A percentile compares a stretch with the other conserved stretches of the same genome.
phyloP scores from a whole-genome alignment of 148 eudicot species.

The Spergularia marina region DNA sequence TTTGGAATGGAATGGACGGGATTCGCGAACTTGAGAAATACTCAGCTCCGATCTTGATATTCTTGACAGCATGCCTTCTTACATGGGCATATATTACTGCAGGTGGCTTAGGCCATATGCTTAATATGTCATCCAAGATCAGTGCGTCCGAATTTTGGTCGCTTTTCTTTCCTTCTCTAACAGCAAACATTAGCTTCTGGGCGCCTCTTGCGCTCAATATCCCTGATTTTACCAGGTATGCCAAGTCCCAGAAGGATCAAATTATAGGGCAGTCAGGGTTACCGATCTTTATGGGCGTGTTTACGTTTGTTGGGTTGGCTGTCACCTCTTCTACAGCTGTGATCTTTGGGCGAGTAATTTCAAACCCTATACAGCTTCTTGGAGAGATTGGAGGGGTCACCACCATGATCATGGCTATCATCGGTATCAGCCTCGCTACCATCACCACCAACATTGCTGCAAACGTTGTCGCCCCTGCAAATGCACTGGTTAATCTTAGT shows the following conservation, averaged over 20 bases:
- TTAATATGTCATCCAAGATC: slow-evolving; percentile 60
- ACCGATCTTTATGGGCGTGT: slow-evolving; percentile 83
- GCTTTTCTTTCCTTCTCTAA: slow-evolving; percentile 81
- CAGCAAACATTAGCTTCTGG: slow-evolving; percentile 97
- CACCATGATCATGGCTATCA: slow-evolving; percentile 59
- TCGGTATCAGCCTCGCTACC: slow-evolving; percentile 84
- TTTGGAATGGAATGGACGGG: slow-evolving; percentile 90
- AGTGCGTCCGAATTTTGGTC: slow-evolving; percentile 66
- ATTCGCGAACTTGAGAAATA: slow-evolving; percentile 76
- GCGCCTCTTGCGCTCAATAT: slow-evolving; percentile 84
- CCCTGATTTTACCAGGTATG: slow-evolving; percentile 90
- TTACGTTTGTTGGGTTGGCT: slow-evolving; percentile 91
- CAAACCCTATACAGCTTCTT: slow-evolving; percentile 76
- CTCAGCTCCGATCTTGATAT: slow-evolving; percentile 76
- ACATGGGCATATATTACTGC: slow-evolving; percentile 84
- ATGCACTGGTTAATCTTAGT: slow-evolving; percentile 84
- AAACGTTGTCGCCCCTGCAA: slow-evolving; percentile 95
- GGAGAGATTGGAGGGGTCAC: slow-evolving; percentile 68
- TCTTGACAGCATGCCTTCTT: slow-evolving; percentile 57
- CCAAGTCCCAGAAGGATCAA: slow-evolving; percentile 73
- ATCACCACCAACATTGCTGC: slow-evolving; percentile 96
- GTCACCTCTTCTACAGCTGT: slow-evolving; percentile 80
- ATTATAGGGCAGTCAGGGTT: slow-evolving; percentile 76
- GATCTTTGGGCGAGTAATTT: slow-evolving; percentile 73
- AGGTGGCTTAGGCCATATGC: slow-evolving; percentile 78